Evolutionary conservation across 805 yeast genomes (phyloP), one percentile per base, ranked within the genome.

Genomic region (Torulaspora indica): DNA sequence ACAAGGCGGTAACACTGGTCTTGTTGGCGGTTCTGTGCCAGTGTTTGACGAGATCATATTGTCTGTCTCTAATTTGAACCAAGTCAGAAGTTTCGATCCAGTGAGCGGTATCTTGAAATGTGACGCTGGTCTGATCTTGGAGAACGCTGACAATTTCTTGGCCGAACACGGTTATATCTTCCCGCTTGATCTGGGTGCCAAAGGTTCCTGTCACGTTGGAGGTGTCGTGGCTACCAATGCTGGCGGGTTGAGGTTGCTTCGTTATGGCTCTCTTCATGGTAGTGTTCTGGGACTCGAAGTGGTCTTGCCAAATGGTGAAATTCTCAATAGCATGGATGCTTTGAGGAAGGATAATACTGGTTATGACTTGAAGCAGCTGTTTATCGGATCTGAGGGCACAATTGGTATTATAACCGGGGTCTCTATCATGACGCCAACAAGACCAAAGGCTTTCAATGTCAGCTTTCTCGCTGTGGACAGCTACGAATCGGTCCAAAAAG

Each of bases 221-320:
- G 98, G 97, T 52, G 85, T 82, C 42, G 91, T 88, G 35, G 95
- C 96, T 14, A 88, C 96, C 14, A 91, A 91, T 63, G 98, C 98
- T 4, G 98, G 98, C 60, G 98, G 98, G 1, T 74, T 90, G 56
- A 73, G 98, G 60, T 72, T 90, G 40, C 68, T 90, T 49, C 76
- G 95, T 55, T 90, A 88, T 62, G 97, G 97, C 2, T 86, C 95
- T 5, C 75, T 90, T 52, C 98, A 91, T 60, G 98, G 98, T 3
- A 71, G 88, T 17, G 95, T 90, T 0, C 70, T 90, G 38, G 98
- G 98, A 1, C 71, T 90, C 45, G 97, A 90, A 68, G 96, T 80
- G 10, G 97, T 90, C n/a, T 70, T 90, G 56, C 85, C 97, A 12
- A 85, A 88, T 62, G 98, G 98, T 38, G 81, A 85, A 13, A 72